Base-by-base conservation (phyloP, 495 filamentous ascomycete genomes). In the Penicillium simplicissimum region DNA sequence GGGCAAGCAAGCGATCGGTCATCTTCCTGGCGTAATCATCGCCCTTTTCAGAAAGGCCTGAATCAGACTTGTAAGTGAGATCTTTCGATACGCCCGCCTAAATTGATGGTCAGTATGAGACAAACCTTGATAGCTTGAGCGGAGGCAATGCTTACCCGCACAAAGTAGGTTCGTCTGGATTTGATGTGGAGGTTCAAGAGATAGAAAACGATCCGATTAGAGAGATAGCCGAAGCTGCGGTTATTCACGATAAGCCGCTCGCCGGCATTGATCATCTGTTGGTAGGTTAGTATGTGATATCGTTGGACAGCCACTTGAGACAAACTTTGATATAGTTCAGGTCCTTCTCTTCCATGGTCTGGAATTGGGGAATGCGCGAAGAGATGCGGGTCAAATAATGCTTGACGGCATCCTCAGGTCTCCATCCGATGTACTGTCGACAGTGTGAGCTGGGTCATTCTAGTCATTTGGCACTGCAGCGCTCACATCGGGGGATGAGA, bases 181-280 rank as follows among this genome's bases (percentile, higher is more conserved):
- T 98, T 97, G 76, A 97, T 96, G 73, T 98, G 96, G 19, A 97
- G 84, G 71, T 99, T 99, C 61, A 97, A 88, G 40, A 99, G 83
- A 72, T 97, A 99, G 75, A 98, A 98, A 42, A 99, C 93, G 58
- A 99, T 98, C 43, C 95, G 85, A 70, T 98, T 90, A 17, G 92
- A 94, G 35, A 99, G 84, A 71, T 98, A 99, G 33, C 92, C 92
- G 74, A 98, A 98, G 67, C 87, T 90, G 69, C 93, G 90, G 64
- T 97, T 97, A 79, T 98, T 99, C 66, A 97, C 90, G 58, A 90
- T 87, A 58, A 98, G 85, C 49, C 88, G 80, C 72, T 96, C 87
- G n/a, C 96, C 96, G 8, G 96, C 96, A 68, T 99, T 98, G 65
- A 96, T 96, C 93, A 99, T 96, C 85, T 86, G n/a, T 19, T 35